Evolutionary conservation across 2,329 filamentous ascomycete genomes (phyloP).

Genomic region (Penicillium concentricum): DNA sequence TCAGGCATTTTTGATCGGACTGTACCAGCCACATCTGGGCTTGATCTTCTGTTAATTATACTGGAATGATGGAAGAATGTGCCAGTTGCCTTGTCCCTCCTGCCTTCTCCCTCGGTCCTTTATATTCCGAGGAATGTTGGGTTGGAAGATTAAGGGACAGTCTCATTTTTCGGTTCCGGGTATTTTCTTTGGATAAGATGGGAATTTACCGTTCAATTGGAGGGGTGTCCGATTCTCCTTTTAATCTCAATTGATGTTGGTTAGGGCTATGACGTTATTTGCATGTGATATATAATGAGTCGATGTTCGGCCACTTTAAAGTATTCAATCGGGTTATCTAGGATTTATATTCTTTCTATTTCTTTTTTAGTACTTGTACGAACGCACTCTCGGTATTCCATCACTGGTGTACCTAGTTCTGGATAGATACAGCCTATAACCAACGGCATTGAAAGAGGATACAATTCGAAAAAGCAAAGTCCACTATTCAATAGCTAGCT

Average conservation of each 20-base stretch:
- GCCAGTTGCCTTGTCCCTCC: slow-evolving; percentile 15
- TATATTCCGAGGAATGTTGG: slow-evolving; percentile 21
- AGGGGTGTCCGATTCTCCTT: background rate
- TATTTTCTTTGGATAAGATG: background rate
- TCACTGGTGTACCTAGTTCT: too few relatives aligned
- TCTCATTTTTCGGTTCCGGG: background rate
- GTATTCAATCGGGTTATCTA: background rate
- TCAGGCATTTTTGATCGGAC: slow-evolving; percentile 9
- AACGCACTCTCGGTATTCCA: too few relatives aligned
- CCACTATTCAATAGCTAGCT: too few relatives aligned
- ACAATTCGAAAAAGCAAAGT: too few relatives aligned
- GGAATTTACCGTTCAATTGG: background rate
- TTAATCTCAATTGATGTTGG: too few relatives aligned
- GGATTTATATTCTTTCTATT: background rate
- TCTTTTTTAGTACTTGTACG: background rate
- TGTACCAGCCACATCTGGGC: background rate
- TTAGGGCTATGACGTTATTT: background rate
- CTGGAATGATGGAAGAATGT: slow-evolving; percentile 24
- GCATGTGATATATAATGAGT: background rate
- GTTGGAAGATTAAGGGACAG: background rate
- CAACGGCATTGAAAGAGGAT: too few relatives aligned
- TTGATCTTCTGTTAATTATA: slow-evolving; percentile 6
- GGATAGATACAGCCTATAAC: too few relatives aligned
- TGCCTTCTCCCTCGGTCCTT: slow-evolving; percentile 16
- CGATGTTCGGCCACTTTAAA: background rate